These are phyloP conservation scores for Laburnicola sp. DNA, from an alignment of 2,329 filamentous ascomycete genomes.

Conservation along the genomic window DNA sequence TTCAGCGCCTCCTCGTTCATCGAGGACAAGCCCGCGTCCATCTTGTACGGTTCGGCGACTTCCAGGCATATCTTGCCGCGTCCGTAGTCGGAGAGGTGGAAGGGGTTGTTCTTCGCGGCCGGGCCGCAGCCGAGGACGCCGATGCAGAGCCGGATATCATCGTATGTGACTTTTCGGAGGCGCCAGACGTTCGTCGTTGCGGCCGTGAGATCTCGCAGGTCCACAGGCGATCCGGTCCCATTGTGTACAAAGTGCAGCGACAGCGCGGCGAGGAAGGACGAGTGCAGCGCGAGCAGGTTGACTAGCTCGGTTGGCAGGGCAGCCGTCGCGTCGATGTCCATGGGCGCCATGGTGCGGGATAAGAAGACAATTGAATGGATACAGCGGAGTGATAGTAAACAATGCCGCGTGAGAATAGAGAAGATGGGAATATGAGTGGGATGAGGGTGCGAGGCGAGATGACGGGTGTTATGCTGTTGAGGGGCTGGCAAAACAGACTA, in stretches of 20 bases:
- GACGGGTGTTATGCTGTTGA: constrained; percentile 31
- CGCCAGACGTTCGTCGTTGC: constrained; percentile 51
- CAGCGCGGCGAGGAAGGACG: constrained; percentile 54
- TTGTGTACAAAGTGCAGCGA: constrained; percentile 56
- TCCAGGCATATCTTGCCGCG: constrained; percentile 49
- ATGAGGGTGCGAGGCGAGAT: constrained; percentile 15
- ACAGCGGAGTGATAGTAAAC: constrained; percentile 21
- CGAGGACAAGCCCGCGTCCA: constrained; percentile 30
- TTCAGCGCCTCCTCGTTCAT: constrained; percentile 55
- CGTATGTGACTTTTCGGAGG: constrained; percentile 50
- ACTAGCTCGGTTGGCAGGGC: constrained; percentile 48
- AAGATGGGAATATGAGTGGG: constrained; percentile 18
- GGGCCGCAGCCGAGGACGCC: constrained; percentile 44
- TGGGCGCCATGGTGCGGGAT: constrained; percentile 35
- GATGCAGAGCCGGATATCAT: constrained; percentile 52
- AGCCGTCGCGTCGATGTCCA: constrained; percentile 23
- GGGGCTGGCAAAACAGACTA: constrained; percentile 34
- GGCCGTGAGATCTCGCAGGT: constrained; percentile 46
- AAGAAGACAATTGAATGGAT: constrained; percentile 24
- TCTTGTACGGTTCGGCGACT: constrained; percentile 35
- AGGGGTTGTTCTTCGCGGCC: constrained; percentile 36
- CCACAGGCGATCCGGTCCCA: constrained; percentile 49
- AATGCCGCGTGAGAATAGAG: constrained; percentile 24
- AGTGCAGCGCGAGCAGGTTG: constrained; percentile 51
- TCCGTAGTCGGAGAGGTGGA: constrained; percentile 50